A percentile compares a stretch with the other conserved stretches of the same genome.
These are phyloP conservation scores for Scytalidium sp. DNA, from an alignment of 2,329 filamentous ascomycete species.

Conservation along the genomic window DNA sequence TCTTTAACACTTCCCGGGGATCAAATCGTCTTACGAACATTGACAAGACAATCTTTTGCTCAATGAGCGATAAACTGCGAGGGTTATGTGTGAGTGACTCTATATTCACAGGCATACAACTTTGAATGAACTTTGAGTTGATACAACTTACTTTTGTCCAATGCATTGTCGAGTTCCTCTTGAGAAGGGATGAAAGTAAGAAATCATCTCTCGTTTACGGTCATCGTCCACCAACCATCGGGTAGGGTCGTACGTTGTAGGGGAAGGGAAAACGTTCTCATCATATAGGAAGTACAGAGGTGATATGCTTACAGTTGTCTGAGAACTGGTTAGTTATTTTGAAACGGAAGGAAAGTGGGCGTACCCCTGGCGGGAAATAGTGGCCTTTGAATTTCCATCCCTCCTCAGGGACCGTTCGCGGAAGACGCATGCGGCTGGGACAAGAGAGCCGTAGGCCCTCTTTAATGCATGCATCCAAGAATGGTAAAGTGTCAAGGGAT, in stretches of 20 bases:
- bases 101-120: too few species aligned
- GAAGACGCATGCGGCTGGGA: constrained; percentile 27
- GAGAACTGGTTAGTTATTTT: constrained; percentile 2
- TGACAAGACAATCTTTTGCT: too few species aligned
- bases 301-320: constrained; percentile 24
- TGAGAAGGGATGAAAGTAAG: too few species aligned
- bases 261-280: constrained; percentile 21
- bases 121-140: too few species aligned
- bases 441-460: constrained; percentile 39
- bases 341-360: constrained; percentile 17
- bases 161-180: too few species aligned
- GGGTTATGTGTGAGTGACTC: too few species aligned
- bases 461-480: constrained; percentile 40
- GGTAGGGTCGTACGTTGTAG: constrained; percentile 22
- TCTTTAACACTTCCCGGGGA: too few species aligned
- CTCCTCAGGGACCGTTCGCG: constrained; percentile 12
- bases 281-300: constrained; percentile 29
- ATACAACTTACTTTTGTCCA: too few species aligned
- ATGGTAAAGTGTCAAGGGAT: constrained; percentile 13
- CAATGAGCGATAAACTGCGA: too few species aligned
- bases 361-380: constrained; percentile 39
- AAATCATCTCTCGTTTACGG: too few species aligned
- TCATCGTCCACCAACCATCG: constrained; percentile 20
- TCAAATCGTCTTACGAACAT: too few species aligned
- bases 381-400: constrained; percentile 19